Conservation (phyloP, 441 rosid species). For the Croton laevigatus region DNA sequence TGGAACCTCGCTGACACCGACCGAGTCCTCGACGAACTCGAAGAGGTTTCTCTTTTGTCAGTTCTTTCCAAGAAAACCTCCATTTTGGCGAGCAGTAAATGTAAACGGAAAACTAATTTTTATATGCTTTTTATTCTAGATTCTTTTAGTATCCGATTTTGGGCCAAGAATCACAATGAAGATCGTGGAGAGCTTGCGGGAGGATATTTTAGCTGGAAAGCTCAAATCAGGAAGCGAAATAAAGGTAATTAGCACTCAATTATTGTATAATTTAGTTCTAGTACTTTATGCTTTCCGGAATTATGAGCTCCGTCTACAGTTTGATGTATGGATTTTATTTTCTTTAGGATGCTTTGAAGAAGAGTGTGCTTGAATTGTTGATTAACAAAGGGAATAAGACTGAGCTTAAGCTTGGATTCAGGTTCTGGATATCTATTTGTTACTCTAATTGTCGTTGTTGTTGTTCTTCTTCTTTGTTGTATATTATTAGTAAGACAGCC, state of each 20-base stretch:
- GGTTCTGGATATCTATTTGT: conserved; percentile 36
- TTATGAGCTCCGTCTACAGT: not conserved
- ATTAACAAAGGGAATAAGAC: conserved; percentile 64
- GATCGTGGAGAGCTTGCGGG: conserved; percentile 83
- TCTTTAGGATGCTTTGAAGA: conserved; percentile 78
- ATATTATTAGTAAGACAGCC: not conserved
- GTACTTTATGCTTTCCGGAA: not conserved
- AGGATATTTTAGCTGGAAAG: conserved; percentile 77
- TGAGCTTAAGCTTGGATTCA: conserved; percentile 88
- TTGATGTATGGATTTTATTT: not conserved
- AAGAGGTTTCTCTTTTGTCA: conserved; percentile 52
- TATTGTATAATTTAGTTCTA: not conserved
- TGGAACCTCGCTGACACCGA: conserved; percentile 97
- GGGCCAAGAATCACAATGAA: conserved; percentile 82
- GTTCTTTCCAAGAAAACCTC: too few species aligned
- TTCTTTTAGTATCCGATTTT: conserved; percentile 85
- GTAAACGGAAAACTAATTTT: not conserved
- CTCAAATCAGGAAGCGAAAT: conserved; percentile 90
- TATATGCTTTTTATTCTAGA: conserved; percentile 34
- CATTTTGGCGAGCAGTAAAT: too few species aligned
- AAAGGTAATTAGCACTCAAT: conserved; percentile 40
- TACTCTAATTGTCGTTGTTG: not conserved
- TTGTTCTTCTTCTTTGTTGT: not conserved
- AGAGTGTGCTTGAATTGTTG: conserved; percentile 64
- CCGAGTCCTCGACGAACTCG: conserved; percentile 85